Conservation (phyloP, 2,329 filamentous ascomycete species). For the Metarhizium robertsii region DNA sequence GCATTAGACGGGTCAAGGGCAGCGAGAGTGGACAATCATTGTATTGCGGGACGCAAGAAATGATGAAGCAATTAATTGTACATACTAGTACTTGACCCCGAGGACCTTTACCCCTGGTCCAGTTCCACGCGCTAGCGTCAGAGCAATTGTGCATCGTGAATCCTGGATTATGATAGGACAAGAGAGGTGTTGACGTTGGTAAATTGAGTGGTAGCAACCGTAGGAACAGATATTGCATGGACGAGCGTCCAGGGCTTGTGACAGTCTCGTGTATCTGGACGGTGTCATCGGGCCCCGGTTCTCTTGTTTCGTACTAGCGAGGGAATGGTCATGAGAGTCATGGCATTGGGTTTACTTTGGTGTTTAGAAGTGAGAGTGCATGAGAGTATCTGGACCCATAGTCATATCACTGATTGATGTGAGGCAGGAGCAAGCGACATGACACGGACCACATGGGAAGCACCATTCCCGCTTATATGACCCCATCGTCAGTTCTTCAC, state of each 20-base stretch:
- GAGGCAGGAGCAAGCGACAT: neutral
- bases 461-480: neutral
- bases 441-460: neutral
- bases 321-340: too few species aligned
- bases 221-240: neutral
- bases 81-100: neutral
- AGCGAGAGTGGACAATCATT: too few species aligned
- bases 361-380: too few species aligned
- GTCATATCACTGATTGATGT: too few species aligned
- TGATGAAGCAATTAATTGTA: too few species aligned
- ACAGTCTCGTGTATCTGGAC: too few species aligned
- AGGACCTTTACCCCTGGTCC: neutral
- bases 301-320: too few species aligned
- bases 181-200: neutral
- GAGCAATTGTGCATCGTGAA: neutral
- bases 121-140: neutral
- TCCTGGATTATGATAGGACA: neutral
- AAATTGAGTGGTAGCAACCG: neutral
- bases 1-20: too few species aligned
- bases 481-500: conserved; percentile 1
- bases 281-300: too few species aligned
- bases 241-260: neutral
- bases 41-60: too few species aligned
- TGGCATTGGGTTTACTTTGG: too few species aligned
- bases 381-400: too few species aligned